These are phyloP conservation scores for Vitis labrusca DNA, from an alignment of 164 flowering plant species.

Conservation along the genomic window DNA sequence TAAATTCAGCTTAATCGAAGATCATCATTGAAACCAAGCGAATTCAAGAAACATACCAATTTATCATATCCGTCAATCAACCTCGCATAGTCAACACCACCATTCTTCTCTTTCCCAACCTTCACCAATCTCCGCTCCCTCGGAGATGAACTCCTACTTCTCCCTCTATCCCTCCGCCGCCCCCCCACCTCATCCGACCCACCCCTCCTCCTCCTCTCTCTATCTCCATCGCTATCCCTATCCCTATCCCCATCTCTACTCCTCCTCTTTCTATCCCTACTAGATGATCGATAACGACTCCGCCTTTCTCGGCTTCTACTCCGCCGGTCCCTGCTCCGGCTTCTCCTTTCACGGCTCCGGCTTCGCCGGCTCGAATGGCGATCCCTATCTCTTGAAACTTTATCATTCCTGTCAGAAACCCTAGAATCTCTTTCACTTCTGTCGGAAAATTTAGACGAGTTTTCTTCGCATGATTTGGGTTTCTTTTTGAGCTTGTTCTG, in stretches of 20 bases:
- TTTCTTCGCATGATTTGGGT: conserved; percentile 16
- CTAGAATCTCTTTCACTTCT: conserved; percentile 13
- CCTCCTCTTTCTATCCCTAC: conserved; percentile 7
- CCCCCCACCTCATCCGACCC: conserved; percentile 10
- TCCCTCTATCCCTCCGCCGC: conserved; percentile 26
- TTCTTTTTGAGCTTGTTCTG: conserved; percentile 75
- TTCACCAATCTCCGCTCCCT: conserved; percentile 11
- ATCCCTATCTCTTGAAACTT: conserved; percentile 5
- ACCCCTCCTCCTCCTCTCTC: conserved; percentile 24
- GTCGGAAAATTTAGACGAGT: conserved; percentile 35
- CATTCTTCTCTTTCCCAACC: conserved; percentile 31
- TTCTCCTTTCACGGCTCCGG: conserved; percentile 22
- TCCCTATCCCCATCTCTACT: conserved; percentile 20
- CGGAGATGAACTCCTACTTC: conserved; percentile 38
- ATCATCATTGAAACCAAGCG: not conserved
- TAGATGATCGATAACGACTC: conserved; percentile 19
- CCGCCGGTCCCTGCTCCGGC: conserved; percentile 19
- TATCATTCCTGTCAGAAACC: too few relatives aligned
- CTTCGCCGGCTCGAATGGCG: conserved; percentile 18
- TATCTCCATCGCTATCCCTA: conserved; percentile 20
- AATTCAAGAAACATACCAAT: conserved; percentile 50
- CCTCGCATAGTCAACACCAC: conserved; percentile 48
- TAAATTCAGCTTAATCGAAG: not conserved
- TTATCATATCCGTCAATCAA: conserved; percentile 69
- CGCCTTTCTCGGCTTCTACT: conserved; percentile 14